Evolutionary conservation across 371 early-diverging fungal species (phyloP).

Genomic region (Coemansia sp.): DNA sequence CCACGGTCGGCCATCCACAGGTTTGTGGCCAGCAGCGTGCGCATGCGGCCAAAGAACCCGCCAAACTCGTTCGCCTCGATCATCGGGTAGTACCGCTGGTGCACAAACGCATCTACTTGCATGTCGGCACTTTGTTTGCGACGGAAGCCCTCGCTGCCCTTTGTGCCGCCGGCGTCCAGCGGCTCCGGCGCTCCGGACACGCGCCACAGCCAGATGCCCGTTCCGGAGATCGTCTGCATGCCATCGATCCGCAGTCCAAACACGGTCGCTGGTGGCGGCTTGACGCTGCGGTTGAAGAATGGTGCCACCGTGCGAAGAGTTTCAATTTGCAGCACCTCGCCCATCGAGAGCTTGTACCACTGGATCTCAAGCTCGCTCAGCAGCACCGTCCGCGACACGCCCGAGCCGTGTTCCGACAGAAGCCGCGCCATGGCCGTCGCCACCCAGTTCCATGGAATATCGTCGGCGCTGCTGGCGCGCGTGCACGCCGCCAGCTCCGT

Average conservation of each 20-base stretch:
- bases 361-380: constrained; percentile 35
- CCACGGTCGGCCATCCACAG: constrained; percentile 30
- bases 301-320: constrained; percentile 27
- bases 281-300: constrained; percentile 19
- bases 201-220: constrained; percentile 38
- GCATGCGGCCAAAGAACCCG: constrained; percentile 30
- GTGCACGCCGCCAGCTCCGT: constrained; percentile 21
- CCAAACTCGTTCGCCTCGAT: constrained; percentile 33
- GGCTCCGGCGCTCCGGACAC: constrained; percentile 36
- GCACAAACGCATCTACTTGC: constrained; percentile 37
- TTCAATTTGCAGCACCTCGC: constrained; percentile 18
- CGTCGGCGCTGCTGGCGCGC: background rate
- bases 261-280: constrained; percentile 17
- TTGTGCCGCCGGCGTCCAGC: background rate
- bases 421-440: constrained; percentile 9
- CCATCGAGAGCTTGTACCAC: constrained; percentile 27
- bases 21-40: constrained; percentile 21
- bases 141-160: background rate
- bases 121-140: constrained; percentile 7
- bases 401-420: constrained; percentile 31
- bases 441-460: constrained; percentile 46
- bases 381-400: constrained; percentile 34
- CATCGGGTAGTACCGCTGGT: constrained; percentile 46
- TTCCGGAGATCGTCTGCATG: constrained; percentile 13
- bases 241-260: constrained; percentile 19